These are phyloP conservation scores for Mortierella sp. DNA, from an alignment of 371 early-diverging fungal species.

Conservation along the genomic window DNA sequence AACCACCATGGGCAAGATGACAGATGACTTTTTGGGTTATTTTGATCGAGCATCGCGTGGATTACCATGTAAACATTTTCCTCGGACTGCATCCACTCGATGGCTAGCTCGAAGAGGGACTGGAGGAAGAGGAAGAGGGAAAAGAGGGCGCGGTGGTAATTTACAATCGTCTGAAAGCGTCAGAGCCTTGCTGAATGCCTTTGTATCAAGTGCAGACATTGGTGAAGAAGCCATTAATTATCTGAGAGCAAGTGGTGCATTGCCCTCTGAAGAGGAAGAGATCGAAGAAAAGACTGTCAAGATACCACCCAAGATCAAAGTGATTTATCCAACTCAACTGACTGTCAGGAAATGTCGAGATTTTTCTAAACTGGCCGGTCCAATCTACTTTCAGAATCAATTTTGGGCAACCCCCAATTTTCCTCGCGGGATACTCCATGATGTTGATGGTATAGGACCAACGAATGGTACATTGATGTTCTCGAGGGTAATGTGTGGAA, in stretches of 20 bases:
- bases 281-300: slow-evolving; percentile 13
- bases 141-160: too few relatives aligned
- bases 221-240: slow-evolving; percentile 15
- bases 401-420: slow-evolving; percentile 24
- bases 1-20: slow-evolving; percentile 18
- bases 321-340: slow-evolving; percentile 37
- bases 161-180: background rate
- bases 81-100: background rate
- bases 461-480: slow-evolving; percentile 41
- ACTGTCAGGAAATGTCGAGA: slow-evolving; percentile 16
- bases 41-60: slow-evolving; percentile 19
- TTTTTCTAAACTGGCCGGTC: slow-evolving; percentile 31
- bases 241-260: slow-evolving; percentile 14
- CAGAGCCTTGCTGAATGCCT: background rate
- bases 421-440: slow-evolving; percentile 30
- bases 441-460: slow-evolving; percentile 27
- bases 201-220: slow-evolving; percentile 22
- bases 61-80: slow-evolving; percentile 25
- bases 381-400: slow-evolving; percentile 17
- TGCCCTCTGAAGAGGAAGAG: slow-evolving; percentile 12
- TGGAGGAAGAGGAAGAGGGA: too few relatives aligned
- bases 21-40: background rate
- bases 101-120: too few relatives aligned
- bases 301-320: slow-evolving; percentile 28
- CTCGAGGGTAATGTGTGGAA: slow-evolving; percentile 17